Base-by-base conservation (phyloP, 768 basidiomycete species). In the Crassisporium funariophilum region DNA sequence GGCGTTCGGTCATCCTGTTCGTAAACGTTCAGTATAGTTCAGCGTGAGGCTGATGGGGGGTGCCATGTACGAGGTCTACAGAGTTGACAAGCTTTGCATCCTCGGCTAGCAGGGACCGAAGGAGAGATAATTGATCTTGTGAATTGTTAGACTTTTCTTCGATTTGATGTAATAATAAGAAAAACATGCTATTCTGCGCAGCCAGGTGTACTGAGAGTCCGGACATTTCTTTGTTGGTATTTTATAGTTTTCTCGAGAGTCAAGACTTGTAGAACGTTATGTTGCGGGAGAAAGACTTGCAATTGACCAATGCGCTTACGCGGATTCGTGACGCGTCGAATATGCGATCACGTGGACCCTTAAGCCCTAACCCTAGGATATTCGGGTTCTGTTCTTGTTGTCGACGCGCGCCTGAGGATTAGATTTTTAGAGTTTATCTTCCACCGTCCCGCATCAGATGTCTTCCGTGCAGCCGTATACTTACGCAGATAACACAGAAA, bases 1-100 rank as follows among this genome's bases (percentile, higher is more conserved):
- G 91, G 79, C 0, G 91, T 89, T 24, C 91, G 75, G 29, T 76
- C 84, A 62, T 93, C 90, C 88, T 91, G 49, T 42, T 34, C 33
- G 19, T 44, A 46, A 16, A 39, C 47, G 34, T 46, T 44, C 27
- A 33, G 50, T 41, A 47, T 13, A 37, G 43, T 25, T 46, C 34
- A 50, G 16, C 27, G 44, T 42, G 37, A n/a, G 25, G 16, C 33
- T 37, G 23, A 35, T 38, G 22, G 20, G 43, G 21, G n/a, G 12
- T n/a, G 52, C 1, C 13, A 49, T 71, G 41, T 67, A 91, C 89
- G 55, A 62, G 73, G 63, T 92, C 90, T 0, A 72, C 57, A 3
- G 82, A 70, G 61, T 89, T 79, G 20, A 88, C 69, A 34, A 79
- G 71, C 43, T 74, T 74, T 10, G 83, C 72, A 58, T 88, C 77